Base-by-base conservation (phyloP, 805 yeast genomes). In the Suhomyces prunicola region DNA sequence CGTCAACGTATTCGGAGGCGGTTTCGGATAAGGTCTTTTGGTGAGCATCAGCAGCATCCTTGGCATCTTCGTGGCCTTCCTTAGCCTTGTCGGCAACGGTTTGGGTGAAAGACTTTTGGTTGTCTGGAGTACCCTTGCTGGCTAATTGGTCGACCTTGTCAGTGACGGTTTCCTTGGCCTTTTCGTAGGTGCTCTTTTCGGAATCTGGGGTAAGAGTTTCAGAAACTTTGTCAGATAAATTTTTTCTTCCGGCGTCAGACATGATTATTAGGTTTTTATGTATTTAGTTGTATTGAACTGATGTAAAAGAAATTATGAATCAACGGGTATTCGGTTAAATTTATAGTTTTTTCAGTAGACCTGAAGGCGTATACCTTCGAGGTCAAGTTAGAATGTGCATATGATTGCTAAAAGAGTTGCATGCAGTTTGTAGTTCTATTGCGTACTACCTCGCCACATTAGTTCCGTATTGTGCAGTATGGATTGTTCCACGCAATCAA, bases 71-170 rank as follows among this genome's bases (percentile, higher is more conserved):
- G 65, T 77, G 77, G 49, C 87, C 88, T 53, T 72, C 63, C 62
- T 76, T 68, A 57, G 83, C 75, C 52, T 82, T 70, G 72, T 89
- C 97, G 57, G 84, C 78, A 33, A 83, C 74, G 60, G 84, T 76
- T 78, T 91, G 97, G 55, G 81, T 71, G 57, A 81, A 71, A 45
- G 92, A 85, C 79, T 90, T 90, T 62, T 84, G 77, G 52, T 71
- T 71, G 48, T 86, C 85, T 60, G 94, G 90, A 66, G 83, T 83
- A 50, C 77, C 69, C 51, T 77, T 70, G 47, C 80, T 75, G 59
- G 67, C 72, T 51, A 62, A 56, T 57, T 67, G 65, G 65, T 75
- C 79, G 40, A 64, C 56, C 48, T 57, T 61, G 57, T 64, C 71
- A 50, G 74, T 67, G 50, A 73, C 68, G 52, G 64, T 61, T 62